Percentiles rank a stretch among this genome's conserved stretches.
phyloP scores from a whole-genome alignment of 139 green algal species.

The Asterochloris sp. region DNA sequence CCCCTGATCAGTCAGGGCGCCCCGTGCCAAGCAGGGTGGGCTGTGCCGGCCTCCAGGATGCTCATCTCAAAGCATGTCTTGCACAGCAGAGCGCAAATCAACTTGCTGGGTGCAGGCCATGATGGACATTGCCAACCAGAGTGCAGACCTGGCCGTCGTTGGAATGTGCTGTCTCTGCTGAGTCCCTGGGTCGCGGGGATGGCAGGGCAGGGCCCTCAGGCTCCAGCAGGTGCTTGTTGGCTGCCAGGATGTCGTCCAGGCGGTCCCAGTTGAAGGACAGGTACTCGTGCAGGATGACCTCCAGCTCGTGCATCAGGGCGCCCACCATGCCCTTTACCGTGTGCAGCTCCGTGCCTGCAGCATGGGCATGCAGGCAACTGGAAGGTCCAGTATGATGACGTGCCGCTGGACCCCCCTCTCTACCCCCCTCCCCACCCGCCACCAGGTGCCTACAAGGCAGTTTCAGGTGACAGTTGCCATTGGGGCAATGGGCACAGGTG shows the following conservation, averaged over 20 bases:
- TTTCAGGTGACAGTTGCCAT: too few species aligned
- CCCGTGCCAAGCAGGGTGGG: too few species aligned
- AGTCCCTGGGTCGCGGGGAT: not conserved
- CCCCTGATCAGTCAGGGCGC: too few species aligned
- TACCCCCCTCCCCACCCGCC: too few species aligned
- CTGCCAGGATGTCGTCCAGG: constrained; percentile 20
- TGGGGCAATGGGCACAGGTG: too few species aligned
- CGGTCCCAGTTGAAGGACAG: constrained; percentile 39
- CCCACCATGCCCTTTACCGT: constrained; percentile 1
- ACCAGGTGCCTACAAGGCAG: too few species aligned
- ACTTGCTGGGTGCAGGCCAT: too few species aligned
- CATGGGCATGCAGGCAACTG: not conserved
- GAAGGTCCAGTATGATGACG: too few species aligned
- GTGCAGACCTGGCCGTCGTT: not conserved
- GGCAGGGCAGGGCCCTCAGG: constrained; percentile 1
- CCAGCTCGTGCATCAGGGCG: constrained; percentile 33
- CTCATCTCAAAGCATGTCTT: too few species aligned
- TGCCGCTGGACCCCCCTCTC: not conserved
- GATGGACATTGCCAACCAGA: too few species aligned
- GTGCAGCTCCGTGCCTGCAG: not conserved
- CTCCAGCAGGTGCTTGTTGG: constrained; percentile 17
- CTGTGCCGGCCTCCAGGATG: too few species aligned
- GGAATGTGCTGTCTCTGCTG: not conserved
- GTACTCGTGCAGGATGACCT: constrained; percentile 42
- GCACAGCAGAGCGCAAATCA: too few species aligned